A percentile compares a stretch with the other conserved stretches of the same genome.
Conservation (phyloP, 1,139 yeast genomes). For the Citeromyces hawaiiensis region DNA sequence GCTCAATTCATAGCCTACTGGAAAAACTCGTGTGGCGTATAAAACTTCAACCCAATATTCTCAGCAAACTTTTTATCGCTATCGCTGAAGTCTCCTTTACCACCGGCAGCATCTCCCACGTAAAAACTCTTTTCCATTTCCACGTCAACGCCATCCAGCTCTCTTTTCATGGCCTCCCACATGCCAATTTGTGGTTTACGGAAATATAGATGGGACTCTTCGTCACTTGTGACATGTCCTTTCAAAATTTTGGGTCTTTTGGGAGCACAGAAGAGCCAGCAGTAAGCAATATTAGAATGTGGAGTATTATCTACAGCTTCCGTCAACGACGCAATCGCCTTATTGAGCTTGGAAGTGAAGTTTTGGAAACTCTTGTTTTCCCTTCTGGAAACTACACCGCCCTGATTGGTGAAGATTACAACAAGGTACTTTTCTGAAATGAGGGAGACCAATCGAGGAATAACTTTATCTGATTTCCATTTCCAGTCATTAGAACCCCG, state of each 20-base stretch:
- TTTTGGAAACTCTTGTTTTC: constrained; percentile 14
- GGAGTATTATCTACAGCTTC: constrained; percentile 8
- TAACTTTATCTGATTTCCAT: constrained; percentile 31
- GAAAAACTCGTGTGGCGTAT: constrained; percentile 53
- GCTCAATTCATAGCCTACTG: too few species aligned
- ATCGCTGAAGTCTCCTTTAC: constrained; percentile 64
- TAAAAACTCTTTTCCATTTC: constrained; percentile 37
- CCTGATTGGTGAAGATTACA: constrained; percentile 82
- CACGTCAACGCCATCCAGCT: constrained; percentile 11
- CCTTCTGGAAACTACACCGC: constrained; percentile 32
- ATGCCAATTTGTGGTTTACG: constrained; percentile 70
- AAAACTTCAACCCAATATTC: constrained; percentile 36
- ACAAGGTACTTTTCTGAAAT: constrained; percentile 21
- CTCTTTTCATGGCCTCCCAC: constrained; percentile 17
- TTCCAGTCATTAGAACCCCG: constrained; percentile 56
- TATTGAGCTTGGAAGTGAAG: constrained; percentile 10
- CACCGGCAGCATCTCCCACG: constrained; percentile 97
- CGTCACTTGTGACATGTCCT: constrained; percentile 12
- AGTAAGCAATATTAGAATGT: constrained; percentile 12
- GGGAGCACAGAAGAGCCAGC: constrained; percentile 51
- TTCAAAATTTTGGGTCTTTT: constrained; percentile 24
- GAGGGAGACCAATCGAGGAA: constrained; percentile 15
- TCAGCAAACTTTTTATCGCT: constrained; percentile 62
- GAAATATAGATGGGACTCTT: constrained; percentile 21
- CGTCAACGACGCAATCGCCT: constrained; percentile 11